Conservation (phyloP, 805 yeast genomes). For the Yarrowia sp. region DNA sequence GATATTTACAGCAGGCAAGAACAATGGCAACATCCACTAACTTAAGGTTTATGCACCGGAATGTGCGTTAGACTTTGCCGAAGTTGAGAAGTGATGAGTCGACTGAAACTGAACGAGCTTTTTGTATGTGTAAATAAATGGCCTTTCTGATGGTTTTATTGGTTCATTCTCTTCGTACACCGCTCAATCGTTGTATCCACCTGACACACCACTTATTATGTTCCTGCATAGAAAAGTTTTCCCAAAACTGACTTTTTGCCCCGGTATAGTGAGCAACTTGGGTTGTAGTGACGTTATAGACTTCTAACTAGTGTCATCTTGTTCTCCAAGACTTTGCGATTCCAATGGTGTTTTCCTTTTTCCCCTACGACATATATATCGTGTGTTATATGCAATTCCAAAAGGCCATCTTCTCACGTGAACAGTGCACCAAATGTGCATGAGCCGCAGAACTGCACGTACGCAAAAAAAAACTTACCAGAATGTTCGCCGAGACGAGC, state of each 20-base stretch:
- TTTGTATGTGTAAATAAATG: too few species aligned
- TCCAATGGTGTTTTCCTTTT: not conserved
- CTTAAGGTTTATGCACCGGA: not conserved
- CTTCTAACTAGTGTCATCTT: not conserved
- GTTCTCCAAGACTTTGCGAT: not conserved
- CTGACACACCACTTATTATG: not conserved
- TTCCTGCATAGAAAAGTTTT: conserved; percentile 20
- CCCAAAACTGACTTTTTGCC: not conserved
- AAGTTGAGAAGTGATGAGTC: too few species aligned
- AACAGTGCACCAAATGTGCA: conserved; percentile 10
- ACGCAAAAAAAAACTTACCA: not conserved
- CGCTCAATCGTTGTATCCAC: too few species aligned
- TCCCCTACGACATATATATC: not conserved
- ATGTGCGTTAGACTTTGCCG: conserved; percentile 7
- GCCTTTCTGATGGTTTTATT: too few species aligned
- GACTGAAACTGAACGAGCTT: too few species aligned
- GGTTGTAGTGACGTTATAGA: not conserved
- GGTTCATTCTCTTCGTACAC: too few species aligned
- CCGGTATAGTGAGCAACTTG: too few species aligned
- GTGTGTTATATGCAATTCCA: not conserved
- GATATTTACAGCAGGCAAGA: not conserved
- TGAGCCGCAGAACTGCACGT: not conserved
- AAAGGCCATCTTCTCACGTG: conserved; percentile 3
- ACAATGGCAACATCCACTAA: not conserved
- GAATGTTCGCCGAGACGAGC: not conserved